A percentile compares a stretch with the other conserved stretches of the same genome.
These are phyloP conservation scores for Blastobotrys muscicola DNA, from an alignment of 805 yeast genomes.

Conservation along the genomic window DNA sequence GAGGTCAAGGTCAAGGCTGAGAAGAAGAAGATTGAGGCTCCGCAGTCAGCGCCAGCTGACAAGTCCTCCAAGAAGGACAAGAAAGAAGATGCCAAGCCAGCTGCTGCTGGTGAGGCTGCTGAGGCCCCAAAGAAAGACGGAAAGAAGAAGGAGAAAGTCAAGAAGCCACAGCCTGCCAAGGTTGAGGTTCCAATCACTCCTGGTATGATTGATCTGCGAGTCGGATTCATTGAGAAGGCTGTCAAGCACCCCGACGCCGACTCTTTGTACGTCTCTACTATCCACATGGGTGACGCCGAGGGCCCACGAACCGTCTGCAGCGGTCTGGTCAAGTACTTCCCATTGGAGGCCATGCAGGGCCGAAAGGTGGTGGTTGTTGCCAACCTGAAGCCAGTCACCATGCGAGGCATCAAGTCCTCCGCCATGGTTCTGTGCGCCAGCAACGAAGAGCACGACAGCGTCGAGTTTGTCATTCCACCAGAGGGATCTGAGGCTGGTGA, in stretches of 20 bases:
- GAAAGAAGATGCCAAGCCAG: constrained; percentile 31
- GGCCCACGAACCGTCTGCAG: constrained; percentile 98
- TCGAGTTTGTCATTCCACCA: constrained; percentile 94
- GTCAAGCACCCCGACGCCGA: constrained; percentile 97
- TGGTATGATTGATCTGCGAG: constrained; percentile 81
- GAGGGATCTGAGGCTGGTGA: constrained; percentile 91
- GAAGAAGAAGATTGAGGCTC: constrained; percentile 34
- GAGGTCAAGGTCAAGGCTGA: constrained; percentile 47
- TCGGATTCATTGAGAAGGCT: constrained; percentile 95
- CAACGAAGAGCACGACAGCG: constrained; percentile 45
- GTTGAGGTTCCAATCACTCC: constrained; percentile 61
- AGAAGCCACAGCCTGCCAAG: constrained; percentile 40
- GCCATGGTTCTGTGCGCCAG: constrained; percentile 95
- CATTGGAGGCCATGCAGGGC: constrained; percentile 92
- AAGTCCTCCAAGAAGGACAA: constrained; percentile 7
- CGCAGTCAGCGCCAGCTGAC: constrained; percentile 19
- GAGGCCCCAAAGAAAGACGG: constrained; percentile 11
- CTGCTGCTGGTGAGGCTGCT: constrained; percentile 17
- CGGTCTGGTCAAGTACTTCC: constrained; percentile 82
- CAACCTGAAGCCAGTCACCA: constrained; percentile 92
- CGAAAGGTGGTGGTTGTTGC: constrained; percentile 87
- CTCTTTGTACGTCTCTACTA: constrained; percentile 89
- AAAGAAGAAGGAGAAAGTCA: constrained; percentile 41
- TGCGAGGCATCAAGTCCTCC: constrained; percentile 93
- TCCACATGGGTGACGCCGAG: constrained; percentile 91